Percentiles rank a stretch among this genome's conserved stretches.
phyloP scores from a whole-genome alignment of 768 basidiomycete genomes.

The Saitozyma sp. region DNA sequence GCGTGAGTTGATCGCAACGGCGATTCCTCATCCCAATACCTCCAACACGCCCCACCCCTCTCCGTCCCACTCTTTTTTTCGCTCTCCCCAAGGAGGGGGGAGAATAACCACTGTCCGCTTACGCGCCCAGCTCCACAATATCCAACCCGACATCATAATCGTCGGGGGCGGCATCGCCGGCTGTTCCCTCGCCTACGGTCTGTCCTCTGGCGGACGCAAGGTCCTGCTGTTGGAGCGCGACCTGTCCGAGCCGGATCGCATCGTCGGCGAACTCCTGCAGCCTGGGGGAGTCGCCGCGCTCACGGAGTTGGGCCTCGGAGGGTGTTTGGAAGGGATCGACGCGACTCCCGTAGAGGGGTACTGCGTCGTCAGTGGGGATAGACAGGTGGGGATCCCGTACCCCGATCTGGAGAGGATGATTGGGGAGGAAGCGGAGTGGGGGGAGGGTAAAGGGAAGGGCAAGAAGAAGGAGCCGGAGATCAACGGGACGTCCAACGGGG shows the following conservation, averaged over 20 bases:
- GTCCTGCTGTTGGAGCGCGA: conserved; percentile 89
- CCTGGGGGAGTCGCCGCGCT: conserved; percentile 83
- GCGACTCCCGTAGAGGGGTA: conserved; percentile 81
- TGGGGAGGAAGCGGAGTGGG: conserved; percentile 5
- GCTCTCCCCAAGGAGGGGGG: no score
- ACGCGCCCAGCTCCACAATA: conserved; percentile 21
- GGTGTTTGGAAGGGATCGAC: conserved; percentile 81
- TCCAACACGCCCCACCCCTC: no score
- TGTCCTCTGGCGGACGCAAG: conserved; percentile 69
- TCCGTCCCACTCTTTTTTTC: no score
- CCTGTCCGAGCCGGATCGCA: conserved; percentile 87
- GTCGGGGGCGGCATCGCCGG: conserved; percentile 93
- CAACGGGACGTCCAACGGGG: background rate
- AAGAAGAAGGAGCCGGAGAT: conserved; percentile 4
- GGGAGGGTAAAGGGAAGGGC: conserved; percentile 15
- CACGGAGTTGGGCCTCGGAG: conserved; percentile 71
- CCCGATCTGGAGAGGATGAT: conserved; percentile 55
- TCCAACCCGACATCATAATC: conserved; percentile 61
- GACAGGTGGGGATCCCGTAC: conserved; percentile 84
- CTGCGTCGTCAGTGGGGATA: conserved; percentile 64
- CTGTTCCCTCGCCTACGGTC: conserved; percentile 78
- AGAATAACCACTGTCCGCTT: no score
- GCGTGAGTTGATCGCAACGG: no score
- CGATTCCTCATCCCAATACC: no score
- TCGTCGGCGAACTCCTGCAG: conserved; percentile 95